These are phyloP conservation scores for Calophaca sinica DNA, from an alignment of 306 rosid species.

Conservation along the genomic window DNA sequence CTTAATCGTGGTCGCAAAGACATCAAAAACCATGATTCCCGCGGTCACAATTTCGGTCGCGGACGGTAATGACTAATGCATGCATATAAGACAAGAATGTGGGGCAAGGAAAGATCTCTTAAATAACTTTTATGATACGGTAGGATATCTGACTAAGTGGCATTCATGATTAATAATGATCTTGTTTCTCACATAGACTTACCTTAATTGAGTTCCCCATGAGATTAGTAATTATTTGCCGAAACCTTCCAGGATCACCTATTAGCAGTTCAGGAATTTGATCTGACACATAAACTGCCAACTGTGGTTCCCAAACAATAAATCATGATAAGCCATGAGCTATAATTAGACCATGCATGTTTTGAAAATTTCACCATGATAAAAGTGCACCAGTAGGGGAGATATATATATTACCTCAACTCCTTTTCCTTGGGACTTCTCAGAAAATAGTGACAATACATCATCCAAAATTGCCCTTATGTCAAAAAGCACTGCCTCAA, in stretches of 20 bases:
- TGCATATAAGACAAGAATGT: too few species aligned
- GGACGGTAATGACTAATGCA: too few species aligned
- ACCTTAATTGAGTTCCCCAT: slow-evolving; percentile 87
- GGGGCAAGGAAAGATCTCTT: too few species aligned
- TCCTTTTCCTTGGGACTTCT: slow-evolving; percentile 88
- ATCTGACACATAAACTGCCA: slow-evolving; percentile 81
- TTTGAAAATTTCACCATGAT: background rate
- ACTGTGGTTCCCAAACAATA: slow-evolving; percentile 54
- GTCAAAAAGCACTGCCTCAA: slow-evolving; percentile 82
- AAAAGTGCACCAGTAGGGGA: slow-evolving; percentile 25
- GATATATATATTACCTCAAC: slow-evolving; percentile 69
- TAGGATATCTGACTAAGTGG: too few species aligned
- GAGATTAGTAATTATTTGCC: slow-evolving; percentile 82
- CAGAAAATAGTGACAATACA: slow-evolving; percentile 85
- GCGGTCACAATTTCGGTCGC: too few species aligned
- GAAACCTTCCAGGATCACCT: slow-evolving; percentile 88
- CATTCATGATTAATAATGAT: too few species aligned
- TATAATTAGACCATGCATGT: too few species aligned
- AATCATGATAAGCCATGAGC: slow-evolving; percentile 38
- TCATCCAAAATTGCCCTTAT: slow-evolving; percentile 80
- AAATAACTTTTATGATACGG: too few species aligned
- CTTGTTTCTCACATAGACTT: too few species aligned
- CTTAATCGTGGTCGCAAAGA: too few species aligned
- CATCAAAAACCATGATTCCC: too few species aligned
- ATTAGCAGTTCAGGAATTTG: slow-evolving; percentile 76